Evolutionary conservation across 345 rosid genomes (phyloP).

Genomic region (Linum tenue): DNA sequence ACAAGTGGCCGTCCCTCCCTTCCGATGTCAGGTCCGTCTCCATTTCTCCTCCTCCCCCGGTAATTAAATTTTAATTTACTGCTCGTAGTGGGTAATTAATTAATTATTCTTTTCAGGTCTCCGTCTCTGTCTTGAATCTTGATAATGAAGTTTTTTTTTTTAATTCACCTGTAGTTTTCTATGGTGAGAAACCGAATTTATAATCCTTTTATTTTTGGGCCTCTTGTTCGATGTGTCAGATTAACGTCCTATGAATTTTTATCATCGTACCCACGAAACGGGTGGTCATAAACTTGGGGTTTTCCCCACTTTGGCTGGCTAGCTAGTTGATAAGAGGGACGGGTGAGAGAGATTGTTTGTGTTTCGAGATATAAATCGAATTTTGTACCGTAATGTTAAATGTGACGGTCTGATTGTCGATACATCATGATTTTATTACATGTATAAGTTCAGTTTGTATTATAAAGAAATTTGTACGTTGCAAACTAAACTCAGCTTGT

Average conservation of each 20-base stretch:
- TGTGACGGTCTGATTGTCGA: too few relatives aligned
- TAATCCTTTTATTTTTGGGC: background rate
- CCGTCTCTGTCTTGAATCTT: background rate
- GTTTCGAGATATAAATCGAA: too few relatives aligned
- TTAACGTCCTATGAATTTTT: background rate
- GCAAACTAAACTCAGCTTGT: too few relatives aligned
- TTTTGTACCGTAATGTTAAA: too few relatives aligned
- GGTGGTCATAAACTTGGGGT: slow-evolving; percentile 3
- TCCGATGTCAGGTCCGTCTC: slow-evolving; percentile 45
- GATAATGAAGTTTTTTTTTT: background rate
- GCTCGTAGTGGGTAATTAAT: background rate
- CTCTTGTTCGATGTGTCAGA: background rate
- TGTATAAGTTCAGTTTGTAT: too few relatives aligned
- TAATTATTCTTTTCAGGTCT: background rate
- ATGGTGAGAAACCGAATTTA: too few relatives aligned
- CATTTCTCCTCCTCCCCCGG: background rate
- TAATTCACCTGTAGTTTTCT: too few relatives aligned
- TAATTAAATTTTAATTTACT: background rate
- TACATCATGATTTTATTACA: too few relatives aligned
- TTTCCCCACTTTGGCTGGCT: background rate
- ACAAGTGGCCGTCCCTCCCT: slow-evolving; percentile 80
- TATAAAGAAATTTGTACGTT: too few relatives aligned
- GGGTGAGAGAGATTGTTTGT: too few relatives aligned
- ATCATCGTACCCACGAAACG: slow-evolving; percentile 12
- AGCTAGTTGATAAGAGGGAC: too few relatives aligned